phyloP scores from a whole-genome alignment of 495 filamentous ascomycete species.

The Mytilinidion resinicola region DNA sequence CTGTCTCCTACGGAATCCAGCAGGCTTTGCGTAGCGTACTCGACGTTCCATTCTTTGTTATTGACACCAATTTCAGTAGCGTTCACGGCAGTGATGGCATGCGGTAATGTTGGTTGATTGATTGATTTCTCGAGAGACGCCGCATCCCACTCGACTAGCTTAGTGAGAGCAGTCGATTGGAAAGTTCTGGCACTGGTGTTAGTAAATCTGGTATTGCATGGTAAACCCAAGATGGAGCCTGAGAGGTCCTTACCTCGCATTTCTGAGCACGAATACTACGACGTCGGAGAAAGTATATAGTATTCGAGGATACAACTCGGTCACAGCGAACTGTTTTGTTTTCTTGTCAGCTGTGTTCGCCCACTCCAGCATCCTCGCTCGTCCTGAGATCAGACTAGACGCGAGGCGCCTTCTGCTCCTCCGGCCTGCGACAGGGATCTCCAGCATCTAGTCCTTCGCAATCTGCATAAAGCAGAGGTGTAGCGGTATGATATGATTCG shows the following conservation, averaged over 20 bases:
- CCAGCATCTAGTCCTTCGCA: slow-evolving; percentile 13
- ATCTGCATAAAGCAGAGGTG: slow-evolving; percentile 17
- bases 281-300: slow-evolving; percentile 50
- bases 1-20: not conserved
- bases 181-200: no score
- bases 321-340: slow-evolving; percentile 28
- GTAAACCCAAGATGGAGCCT: no score
- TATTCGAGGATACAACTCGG: slow-evolving; percentile 31
- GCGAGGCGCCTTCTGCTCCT: not conserved
- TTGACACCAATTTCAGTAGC: not conserved
- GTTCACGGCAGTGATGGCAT: slow-evolving; percentile 14
- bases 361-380: slow-evolving; percentile 5
- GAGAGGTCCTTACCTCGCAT: slow-evolving; percentile 43
- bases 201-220: no score
- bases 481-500: not conserved
- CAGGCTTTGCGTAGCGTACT: not conserved
- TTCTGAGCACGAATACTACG: slow-evolving; percentile 47
- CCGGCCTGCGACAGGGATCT: not conserved
- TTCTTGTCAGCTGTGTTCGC: not conserved
- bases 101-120: slow-evolving; percentile 14
- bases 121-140: slow-evolving; percentile 24
- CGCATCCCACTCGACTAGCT: slow-evolving; percentile 35
- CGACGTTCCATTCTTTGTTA: not conserved
- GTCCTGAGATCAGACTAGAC: not conserved
- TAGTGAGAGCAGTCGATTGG: no score